phyloP scores from a whole-genome alignment of 1,284 basidiomycete species.

The Somion occarium region DNA sequence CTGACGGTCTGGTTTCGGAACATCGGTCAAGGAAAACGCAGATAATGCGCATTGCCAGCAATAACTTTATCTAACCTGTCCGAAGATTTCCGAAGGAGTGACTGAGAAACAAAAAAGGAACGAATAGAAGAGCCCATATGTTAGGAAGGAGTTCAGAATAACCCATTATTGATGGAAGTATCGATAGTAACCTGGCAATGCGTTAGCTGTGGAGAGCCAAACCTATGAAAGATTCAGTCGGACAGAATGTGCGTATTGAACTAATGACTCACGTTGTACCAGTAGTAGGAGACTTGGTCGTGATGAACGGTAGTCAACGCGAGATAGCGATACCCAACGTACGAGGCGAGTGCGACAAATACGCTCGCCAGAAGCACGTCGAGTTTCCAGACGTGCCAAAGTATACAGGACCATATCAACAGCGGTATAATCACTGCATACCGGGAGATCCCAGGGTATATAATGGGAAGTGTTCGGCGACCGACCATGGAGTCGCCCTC shows the following conservation, averaged over 20 bases:
- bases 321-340: not conserved
- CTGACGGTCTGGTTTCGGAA: not conserved
- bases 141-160: not conserved
- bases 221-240: not conserved
- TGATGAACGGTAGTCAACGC: not conserved
- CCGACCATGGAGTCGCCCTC: slow-evolving; percentile 26
- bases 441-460: slow-evolving; percentile 19
- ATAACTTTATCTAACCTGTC: not conserved
- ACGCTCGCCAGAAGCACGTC: not conserved
- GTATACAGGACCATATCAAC: slow-evolving; percentile 12
- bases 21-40: not conserved
- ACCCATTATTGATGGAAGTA: not conserved
- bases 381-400: slow-evolving; percentile 10
- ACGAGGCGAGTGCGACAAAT: not conserved
- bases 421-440: slow-evolving; percentile 13
- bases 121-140: not conserved
- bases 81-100: not conserved
- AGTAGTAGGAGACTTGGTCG: not conserved
- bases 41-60: not conserved
- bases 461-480: slow-evolving; percentile 28
- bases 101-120: not conserved
- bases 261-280: slow-evolving; percentile 1
- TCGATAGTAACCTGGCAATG: not conserved
- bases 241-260: no score
- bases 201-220: not conserved